Base-by-base conservation (phyloP, 2,329 filamentous ascomycete species). In the Fusarium subtropicale region DNA sequence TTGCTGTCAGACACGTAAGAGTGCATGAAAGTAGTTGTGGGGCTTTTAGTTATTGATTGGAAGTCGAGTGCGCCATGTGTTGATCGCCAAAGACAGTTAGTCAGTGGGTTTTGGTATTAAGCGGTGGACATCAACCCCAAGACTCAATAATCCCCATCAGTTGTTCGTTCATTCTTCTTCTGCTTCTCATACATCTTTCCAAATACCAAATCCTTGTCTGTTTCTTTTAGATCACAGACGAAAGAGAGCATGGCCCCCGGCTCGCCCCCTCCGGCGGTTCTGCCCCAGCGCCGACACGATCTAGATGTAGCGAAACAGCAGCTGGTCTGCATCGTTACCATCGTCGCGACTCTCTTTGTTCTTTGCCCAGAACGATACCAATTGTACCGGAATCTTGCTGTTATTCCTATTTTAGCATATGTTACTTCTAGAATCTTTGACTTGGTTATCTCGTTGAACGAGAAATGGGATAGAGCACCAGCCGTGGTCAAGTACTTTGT, bases 401-500 rank as follows among this genome's bases (percentile, higher is more conserved):
- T 65, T 2, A 41, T 68, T 7, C 64, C 65, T 4, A 10, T 68
- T 12, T 16, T 68, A 3, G 64, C 59, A 3, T 68, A 61, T 50
- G 41, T 68, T 5, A 68, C 59, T 2, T 38, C 44, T 4, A 46
- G 39, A 16, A 42, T 15, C 1, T 68, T 68, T 13, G 50, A 68
- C 8, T 20, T 55, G n/a, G n/a, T 68, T 9, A 53, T 56, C 6
- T 31, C 36, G 13, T 30, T 65, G n/a, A 68, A 48, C 30, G 33
- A 65, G 3, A 39, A 39, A n/a, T 68, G 41, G 65, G 64, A 65
- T 16, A 65, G 55, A 24, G 54, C 36, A 4, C 65, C 65, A 2
- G 13, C 53, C 1, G 38, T 65, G 41, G 41, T 68, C 6, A 68
- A 65, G 28, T 68, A 68, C 16, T 68, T 65, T 48, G 46, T 65